Evolutionary conservation across 2,329 filamentous ascomycete species (phyloP).

Genomic region (Tothia fuscella): DNA sequence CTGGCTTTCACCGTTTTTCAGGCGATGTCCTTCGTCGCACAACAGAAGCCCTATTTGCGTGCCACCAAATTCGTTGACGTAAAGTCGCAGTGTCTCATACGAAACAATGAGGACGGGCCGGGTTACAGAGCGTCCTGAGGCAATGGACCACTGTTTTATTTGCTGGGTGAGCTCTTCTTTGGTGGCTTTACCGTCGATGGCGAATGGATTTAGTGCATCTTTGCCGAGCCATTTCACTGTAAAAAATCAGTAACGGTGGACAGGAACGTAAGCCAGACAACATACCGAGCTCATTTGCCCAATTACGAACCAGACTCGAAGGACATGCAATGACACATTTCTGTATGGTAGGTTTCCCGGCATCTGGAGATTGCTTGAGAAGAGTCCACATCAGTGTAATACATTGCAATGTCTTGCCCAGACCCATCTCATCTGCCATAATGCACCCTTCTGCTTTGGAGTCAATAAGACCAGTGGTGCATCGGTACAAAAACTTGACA

Average conservation of each 20-base stretch:
- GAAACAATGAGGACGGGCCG: constrained; percentile 94
- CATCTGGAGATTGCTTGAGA: constrained; percentile 86
- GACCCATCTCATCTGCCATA: constrained; percentile 98
- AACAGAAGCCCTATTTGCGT: constrained; percentile 85
- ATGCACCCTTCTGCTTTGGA: constrained; percentile 92
- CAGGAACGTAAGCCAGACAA: neutral
- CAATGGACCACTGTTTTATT: constrained; percentile 87
- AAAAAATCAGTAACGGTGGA: constrained; percentile 12
- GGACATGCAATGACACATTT: constrained; percentile 96
- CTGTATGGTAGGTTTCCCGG: constrained; percentile 86
- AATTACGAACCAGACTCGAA: constrained; percentile 91
- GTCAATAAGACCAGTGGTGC: constrained; percentile 91
- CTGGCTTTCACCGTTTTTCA: constrained; percentile 94
- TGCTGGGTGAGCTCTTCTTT: constrained; percentile 89
- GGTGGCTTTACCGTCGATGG: constrained; percentile 89
- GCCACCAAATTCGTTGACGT: constrained; percentile 80
- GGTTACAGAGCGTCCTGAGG: constrained; percentile 77
- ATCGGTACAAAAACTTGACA: constrained; percentile 93
- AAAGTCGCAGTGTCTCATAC: constrained; percentile 86
- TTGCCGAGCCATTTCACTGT: constrained; percentile 83
- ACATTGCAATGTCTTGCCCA: constrained; percentile 95
- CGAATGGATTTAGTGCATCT: constrained; percentile 84
- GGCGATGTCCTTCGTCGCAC: constrained; percentile 89
- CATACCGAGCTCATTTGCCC: constrained; percentile 76
- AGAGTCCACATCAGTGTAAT: constrained; percentile 95